phyloP scores from a whole-genome alignment of 352 stramenopile species.

The Globisporangium polare region DNA sequence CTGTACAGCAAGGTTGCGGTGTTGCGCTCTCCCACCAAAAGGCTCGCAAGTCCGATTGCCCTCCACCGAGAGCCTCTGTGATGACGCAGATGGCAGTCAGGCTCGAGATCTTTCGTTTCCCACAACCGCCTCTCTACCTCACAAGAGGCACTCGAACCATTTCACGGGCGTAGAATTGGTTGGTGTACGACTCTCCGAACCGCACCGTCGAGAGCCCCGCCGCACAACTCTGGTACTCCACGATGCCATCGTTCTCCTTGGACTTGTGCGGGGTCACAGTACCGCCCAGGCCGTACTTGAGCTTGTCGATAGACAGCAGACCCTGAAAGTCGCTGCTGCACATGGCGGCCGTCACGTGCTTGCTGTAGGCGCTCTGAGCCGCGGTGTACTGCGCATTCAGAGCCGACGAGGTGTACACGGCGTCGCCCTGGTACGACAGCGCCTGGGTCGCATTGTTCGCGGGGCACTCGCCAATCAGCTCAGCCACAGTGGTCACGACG shows the following conservation, averaged over 20 bases:
- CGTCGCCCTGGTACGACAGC: slow-evolving; percentile 30
- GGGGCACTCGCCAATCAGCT: slow-evolving; percentile 32
- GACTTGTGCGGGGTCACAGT: slow-evolving; percentile 15
- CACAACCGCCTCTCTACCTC: neutral
- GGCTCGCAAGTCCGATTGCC: too few relatives aligned
- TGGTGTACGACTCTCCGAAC: slow-evolving; percentile 37
- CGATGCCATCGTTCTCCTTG: slow-evolving; percentile 19
- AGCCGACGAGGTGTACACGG: slow-evolving; percentile 9
- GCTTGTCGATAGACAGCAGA: slow-evolving; percentile 32
- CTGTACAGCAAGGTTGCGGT: too few relatives aligned
- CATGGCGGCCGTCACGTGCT: slow-evolving; percentile 29
- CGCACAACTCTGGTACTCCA: slow-evolving; percentile 55
- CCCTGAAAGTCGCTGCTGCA: slow-evolving; percentile 38
- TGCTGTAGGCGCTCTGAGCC: slow-evolving; percentile 25
- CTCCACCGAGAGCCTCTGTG: too few relatives aligned
- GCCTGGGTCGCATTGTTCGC: slow-evolving; percentile 20
- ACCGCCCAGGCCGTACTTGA: slow-evolving; percentile 18
- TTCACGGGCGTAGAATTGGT: slow-evolving; percentile 56
- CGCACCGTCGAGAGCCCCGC: slow-evolving; percentile 23
- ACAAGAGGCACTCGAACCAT: slow-evolving; percentile 68
- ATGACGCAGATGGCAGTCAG: neutral
- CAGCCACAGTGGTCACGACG: slow-evolving; percentile 24
- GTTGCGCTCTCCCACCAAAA: too few relatives aligned
- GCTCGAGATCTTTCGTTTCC: neutral
- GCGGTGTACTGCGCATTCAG: slow-evolving; percentile 25